phyloP scores from a whole-genome alignment of 768 basidiomycete genomes.

The Leucocoprinus leucothites region DNA sequence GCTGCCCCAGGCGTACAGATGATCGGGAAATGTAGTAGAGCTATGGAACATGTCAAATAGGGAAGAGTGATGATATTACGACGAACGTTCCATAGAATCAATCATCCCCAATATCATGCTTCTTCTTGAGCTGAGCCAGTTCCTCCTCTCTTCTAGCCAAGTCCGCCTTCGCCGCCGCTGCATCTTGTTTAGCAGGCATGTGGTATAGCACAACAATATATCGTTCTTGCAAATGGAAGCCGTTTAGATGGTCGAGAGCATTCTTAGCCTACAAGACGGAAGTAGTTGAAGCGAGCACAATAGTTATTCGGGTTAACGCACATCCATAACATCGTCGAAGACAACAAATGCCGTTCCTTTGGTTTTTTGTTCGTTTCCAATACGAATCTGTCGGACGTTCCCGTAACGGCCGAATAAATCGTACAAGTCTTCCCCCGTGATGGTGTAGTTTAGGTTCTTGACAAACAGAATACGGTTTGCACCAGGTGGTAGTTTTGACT shows the following conservation, averaged over 20 bases:
- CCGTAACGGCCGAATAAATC: slow-evolving; percentile 98
- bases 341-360: slow-evolving; percentile 97
- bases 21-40: neutral
- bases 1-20: neutral
- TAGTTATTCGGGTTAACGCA: slow-evolving; percentile 33
- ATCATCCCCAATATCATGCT: slow-evolving; percentile 80
- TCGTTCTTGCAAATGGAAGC: slow-evolving; percentile 96
- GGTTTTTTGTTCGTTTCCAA: slow-evolving; percentile 89
- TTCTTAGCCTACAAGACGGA: slow-evolving; percentile 74
- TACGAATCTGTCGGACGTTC: slow-evolving; percentile 90
- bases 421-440: slow-evolving; percentile 91
- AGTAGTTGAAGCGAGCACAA: slow-evolving; percentile 10
- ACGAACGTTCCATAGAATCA: slow-evolving; percentile 25
- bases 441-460: slow-evolving; percentile 90
- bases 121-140: slow-evolving; percentile 79
- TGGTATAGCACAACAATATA: slow-evolving; percentile 98
- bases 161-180: slow-evolving; percentile 90
- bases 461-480: slow-evolving; percentile 92
- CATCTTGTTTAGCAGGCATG: slow-evolving; percentile 96
- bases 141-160: slow-evolving; percentile 90
- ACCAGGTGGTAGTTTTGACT: slow-evolving; percentile 89
- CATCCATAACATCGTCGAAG: slow-evolving; percentile 95
- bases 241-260: slow-evolving; percentile 94
- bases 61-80: neutral
- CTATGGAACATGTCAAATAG: neutral